phyloP scores from a whole-genome alignment of 331 rosid genomes.

The Malus hybrid region DNA sequence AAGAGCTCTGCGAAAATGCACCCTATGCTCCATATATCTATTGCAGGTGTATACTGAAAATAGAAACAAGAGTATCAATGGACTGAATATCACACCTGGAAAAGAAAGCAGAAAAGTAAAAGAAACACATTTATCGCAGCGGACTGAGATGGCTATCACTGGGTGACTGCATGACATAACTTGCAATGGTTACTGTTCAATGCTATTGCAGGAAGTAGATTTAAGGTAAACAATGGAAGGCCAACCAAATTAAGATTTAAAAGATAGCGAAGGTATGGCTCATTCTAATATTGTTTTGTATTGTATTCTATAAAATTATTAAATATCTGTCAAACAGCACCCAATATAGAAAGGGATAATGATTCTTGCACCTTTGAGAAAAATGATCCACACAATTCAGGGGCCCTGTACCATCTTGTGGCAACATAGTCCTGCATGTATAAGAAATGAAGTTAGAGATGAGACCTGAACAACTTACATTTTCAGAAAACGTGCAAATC shows the following conservation, averaged over 20 bases:
- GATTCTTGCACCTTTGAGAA: slow-evolving; percentile 74
- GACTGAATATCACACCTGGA: background rate
- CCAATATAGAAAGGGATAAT: background rate
- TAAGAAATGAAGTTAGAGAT: slow-evolving; percentile 10
- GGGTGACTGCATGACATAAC: background rate
- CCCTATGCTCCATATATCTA: slow-evolving; percentile 99
- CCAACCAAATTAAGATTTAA: background rate
- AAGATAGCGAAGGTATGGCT: background rate
- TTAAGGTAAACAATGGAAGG: background rate
- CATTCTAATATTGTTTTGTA: background rate
- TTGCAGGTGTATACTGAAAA: slow-evolving; percentile 96
- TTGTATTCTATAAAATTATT: background rate
- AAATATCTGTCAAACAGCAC: background rate
- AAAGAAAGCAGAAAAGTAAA: background rate
- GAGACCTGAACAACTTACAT: background rate
- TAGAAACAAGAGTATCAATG: background rate
- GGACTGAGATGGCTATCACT: background rate
- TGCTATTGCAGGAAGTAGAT: background rate
- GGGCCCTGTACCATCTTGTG: slow-evolving; percentile 99
- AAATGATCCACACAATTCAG: slow-evolving; percentile 97
- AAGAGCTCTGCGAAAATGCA: slow-evolving; percentile 97
- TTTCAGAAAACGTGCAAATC: background rate
- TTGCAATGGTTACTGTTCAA: background rate
- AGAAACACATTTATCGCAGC: background rate
- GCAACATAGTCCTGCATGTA: slow-evolving; percentile 85